These are phyloP conservation scores for Breviolum minutum DNA, from an alignment of 73 alveolate species.

Conservation along the genomic window DNA sequence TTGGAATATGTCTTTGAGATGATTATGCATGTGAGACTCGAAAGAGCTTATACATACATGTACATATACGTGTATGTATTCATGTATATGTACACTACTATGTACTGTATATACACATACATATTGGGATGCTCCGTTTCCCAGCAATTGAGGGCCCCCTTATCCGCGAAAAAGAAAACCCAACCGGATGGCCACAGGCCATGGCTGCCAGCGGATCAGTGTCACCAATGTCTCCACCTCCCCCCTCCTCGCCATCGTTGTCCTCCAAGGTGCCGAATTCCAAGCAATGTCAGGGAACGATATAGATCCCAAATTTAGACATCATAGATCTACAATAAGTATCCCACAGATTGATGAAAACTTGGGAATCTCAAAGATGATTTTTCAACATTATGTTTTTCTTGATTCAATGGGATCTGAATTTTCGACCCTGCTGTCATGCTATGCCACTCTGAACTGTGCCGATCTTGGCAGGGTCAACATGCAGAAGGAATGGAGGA, in stretches of 20 bases:
- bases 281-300: too few relatives aligned
- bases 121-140: background rate
- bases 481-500: background rate
- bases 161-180: background rate
- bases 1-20: background rate
- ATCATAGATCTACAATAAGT: too few relatives aligned
- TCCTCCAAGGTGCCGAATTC: background rate
- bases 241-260: conserved; percentile 34
- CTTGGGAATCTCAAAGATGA: too few relatives aligned
- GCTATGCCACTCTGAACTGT: background rate
- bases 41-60: too few relatives aligned
- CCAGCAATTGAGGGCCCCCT: background rate
- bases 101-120: background rate
- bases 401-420: too few relatives aligned
- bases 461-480: conserved; percentile 23
- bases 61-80: too few relatives aligned
- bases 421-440: too few relatives aligned
- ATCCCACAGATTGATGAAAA: too few relatives aligned
- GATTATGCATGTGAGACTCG: too few relatives aligned
- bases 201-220: background rate
- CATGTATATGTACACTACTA: background rate
- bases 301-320: too few relatives aligned
- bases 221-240: background rate
- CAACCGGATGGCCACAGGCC: background rate
- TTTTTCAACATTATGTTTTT: too few relatives aligned